These are phyloP conservation scores for Erysimum cheiranthoides DNA, from an alignment of 345 rosid species.

Conservation along the genomic window DNA sequence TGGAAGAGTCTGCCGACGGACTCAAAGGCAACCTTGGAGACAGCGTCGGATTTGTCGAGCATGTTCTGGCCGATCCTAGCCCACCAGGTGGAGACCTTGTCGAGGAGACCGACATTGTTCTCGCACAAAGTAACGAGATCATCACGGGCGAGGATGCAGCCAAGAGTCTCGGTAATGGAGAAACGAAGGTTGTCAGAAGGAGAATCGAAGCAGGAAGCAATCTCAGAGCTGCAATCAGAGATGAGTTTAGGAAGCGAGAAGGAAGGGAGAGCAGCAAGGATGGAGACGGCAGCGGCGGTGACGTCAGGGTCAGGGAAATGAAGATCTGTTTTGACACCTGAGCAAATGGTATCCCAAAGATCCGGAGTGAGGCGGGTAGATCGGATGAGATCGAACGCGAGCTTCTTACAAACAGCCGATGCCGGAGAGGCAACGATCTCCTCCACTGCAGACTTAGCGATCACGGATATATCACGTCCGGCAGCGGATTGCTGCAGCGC, in stretches of 20 bases:
- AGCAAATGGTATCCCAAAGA: conserved; percentile 89
- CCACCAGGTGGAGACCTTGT: conserved; percentile 94
- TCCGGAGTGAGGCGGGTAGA: conserved; percentile 93
- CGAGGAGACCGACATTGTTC: conserved; percentile 76
- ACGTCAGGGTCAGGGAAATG: conserved; percentile 97
- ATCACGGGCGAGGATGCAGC: conserved; percentile 89
- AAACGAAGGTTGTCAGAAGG: conserved; percentile 74
- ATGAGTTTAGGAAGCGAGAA: conserved; percentile 80
- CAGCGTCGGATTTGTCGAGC: conserved; percentile 83
- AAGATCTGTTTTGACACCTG: conserved; percentile 83
- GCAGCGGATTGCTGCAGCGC: conserved; percentile 98
- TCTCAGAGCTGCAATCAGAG: conserved; percentile 71
- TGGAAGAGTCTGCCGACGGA: conserved; percentile 90
- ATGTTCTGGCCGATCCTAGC: conserved; percentile 77
- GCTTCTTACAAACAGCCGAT: conserved; percentile 97
- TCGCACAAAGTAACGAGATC: conserved; percentile 91
- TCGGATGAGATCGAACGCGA: conserved; percentile 94
- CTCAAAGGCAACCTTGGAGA: conserved; percentile 95
- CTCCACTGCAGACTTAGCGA: conserved; percentile 93
- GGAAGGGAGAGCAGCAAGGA: conserved; percentile 89
- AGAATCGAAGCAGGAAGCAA: conserved; percentile 82
- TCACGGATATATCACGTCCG: conserved; percentile 85
- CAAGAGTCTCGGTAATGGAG: conserved; percentile 89
- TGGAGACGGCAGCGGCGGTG: conserved; percentile 86
- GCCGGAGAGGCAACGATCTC: conserved; percentile 93